Evolutionary conservation across 2,329 filamentous ascomycete species (phyloP), one percentile per base, ranked within the genome.

Genomic region (Capronia epimyces): DNA sequence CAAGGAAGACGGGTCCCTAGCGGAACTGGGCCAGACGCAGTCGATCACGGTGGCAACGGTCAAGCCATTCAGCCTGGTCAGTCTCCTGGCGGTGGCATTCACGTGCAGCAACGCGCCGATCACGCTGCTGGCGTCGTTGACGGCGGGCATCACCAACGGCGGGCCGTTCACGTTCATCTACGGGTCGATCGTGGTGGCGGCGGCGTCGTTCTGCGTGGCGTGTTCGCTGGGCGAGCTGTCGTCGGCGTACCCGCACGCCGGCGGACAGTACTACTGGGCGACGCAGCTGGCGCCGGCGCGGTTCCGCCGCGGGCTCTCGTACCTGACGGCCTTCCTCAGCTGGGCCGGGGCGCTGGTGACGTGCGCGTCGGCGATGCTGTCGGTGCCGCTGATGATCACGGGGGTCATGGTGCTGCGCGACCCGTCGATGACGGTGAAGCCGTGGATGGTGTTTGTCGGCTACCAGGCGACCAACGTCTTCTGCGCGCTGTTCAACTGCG

Each of bases 401-500:
- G 25, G 25, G 6, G 10, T 27, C 25, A 27, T 27, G 25, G 25
- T 27, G 25, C 25, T 27, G 6, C 5, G 10, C 25, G 10, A 27
- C 25, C 25, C 25, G 6, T 5, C 5, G 6, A 27, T 27, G 25
- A 27, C 25, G 6, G 25, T 65, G 21, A 24, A 68, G 50, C 42
- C 66, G 13, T 70, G 68, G 66, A 65, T 68, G 50, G 60, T 64
- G 3, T 64, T 75, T 50, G 66, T 76, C 3, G 68, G 69, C 18
- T 76, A 75, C 58, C 67, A 76, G 56, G 47, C 75, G 25, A 65
- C 71, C 51, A 77, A 76, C 59, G 61, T 72, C 49, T 71, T 75
- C 57, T 70, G 71, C 53, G 75, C 71, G 62, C 60, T 73, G 49
- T 76, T 76, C 69, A 75, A 76, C 62, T 71, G 69, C 60, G 68